Conservation (phyloP, 164 flowering plant genomes). For the Annona cherimola region DNA sequence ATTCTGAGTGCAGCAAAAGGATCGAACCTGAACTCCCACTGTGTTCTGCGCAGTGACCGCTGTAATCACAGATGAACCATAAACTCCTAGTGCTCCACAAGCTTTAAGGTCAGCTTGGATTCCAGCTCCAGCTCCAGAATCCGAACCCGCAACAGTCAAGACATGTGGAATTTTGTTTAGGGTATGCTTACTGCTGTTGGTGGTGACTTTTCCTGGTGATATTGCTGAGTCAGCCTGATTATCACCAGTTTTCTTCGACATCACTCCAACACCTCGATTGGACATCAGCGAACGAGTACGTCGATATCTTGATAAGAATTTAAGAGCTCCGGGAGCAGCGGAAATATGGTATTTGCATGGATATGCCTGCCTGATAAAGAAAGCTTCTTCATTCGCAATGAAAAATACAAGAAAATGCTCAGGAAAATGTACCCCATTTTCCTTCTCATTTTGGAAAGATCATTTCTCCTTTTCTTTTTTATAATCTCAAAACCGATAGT, state of each 20-base stretch:
- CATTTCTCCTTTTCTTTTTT: no score
- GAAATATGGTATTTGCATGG: not conserved
- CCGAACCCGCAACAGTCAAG: slow-evolving; percentile 90
- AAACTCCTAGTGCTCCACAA: slow-evolving; percentile 84
- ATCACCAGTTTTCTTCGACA: not conserved
- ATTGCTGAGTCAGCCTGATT: slow-evolving; percentile 15
- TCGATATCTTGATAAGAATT: not conserved
- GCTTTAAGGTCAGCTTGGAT: slow-evolving; percentile 95
- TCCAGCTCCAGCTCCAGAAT: slow-evolving; percentile 97
- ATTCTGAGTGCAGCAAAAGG: not conserved
- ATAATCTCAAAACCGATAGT: no score
- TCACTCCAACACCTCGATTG: not conserved
- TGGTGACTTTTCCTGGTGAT: slow-evolving; percentile 15
- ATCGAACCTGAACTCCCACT: slow-evolving; percentile 80
- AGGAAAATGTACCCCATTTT: no score
- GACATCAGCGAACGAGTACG: not conserved
- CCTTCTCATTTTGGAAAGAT: no score
- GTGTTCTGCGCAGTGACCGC: slow-evolving; percentile 97
- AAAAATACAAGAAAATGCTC: not conserved
- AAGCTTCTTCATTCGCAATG: not conserved
- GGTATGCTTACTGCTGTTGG: not conserved
- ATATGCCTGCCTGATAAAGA: not conserved
- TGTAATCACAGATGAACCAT: slow-evolving; percentile 90
- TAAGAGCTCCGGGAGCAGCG: not conserved
- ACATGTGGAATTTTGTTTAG: slow-evolving; percentile 32